Base-by-base conservation (phyloP, 2,329 filamentous ascomycete genomes). In the Monilinia polystroma region DNA sequence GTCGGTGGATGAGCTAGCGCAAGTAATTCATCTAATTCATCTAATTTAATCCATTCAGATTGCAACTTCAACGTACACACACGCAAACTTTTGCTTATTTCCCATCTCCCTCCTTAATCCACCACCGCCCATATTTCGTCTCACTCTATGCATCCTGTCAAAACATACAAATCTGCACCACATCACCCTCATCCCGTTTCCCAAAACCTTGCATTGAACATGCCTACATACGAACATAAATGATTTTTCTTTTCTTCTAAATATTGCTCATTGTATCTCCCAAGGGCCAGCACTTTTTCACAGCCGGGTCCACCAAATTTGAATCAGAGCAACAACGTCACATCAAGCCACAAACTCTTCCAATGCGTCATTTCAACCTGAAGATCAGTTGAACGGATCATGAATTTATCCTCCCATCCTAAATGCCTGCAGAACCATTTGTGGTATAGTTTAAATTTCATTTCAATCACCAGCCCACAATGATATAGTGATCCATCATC, bases 381-480 rank as follows among this genome's bases (percentile, higher is more conserved):
- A 59, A 51, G 57, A 20, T 2, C 2, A 16, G n/a, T 51, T 18
- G 57, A 51, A 60, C 23, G 45, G 43, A 49, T 51, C 29, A 60
- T 51, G 45, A 35, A 49, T 60, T 51, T 12, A 18, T 60, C 20
- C 20, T 18, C n/a, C 58, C 58, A 52, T 62, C 47, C 32, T 45
- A 47, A 38, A 62, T 51, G 23, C 45, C 47, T 62, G 45, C 29
- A 62, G 20, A 35, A 51, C 45, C 45, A 41, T 62, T 62, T n/a
- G 45, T 62, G 58, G 47, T 62, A 62, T 51, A 51, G 58, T 62
- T 51, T 62, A 38, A 51, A n/a, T 62, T 51, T 62, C 58, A 32
- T 51, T 38, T 49, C 47, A 38, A 62, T 51, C 45, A 62, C 58
- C 58, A 16, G 58, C 58, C 45, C 51, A 51, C 20, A 32, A 62